Evolutionary conservation across 169 alveolate genomes (phyloP).

Genomic region (Plasmodium vinckei): DNA sequence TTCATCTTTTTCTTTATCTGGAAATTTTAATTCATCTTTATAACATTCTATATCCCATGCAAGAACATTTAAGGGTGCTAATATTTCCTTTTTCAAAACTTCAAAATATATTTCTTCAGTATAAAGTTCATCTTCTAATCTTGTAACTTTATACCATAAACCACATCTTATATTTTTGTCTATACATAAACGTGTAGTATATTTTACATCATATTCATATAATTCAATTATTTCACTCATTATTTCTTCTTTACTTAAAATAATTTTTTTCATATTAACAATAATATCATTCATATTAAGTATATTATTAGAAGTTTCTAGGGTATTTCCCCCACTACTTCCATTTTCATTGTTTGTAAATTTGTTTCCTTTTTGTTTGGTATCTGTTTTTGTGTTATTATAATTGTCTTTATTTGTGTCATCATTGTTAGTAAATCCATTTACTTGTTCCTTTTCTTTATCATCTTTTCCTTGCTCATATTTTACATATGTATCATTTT

Average conservation of each 20-base stretch:
- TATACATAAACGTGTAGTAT: slow-evolving; percentile 94
- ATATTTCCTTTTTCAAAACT: slow-evolving; percentile 81
- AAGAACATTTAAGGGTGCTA: slow-evolving; percentile 92
- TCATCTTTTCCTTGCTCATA: slow-evolving; percentile 34
- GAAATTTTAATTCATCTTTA: slow-evolving; percentile 98
- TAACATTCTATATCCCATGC: slow-evolving; percentile 99
- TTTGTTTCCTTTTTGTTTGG: neutral
- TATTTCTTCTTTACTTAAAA: slow-evolving; percentile 81
- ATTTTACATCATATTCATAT: slow-evolving; percentile 96
- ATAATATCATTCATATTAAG: slow-evolving; percentile 57
- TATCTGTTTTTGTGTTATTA: neutral
- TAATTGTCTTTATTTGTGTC: neutral
- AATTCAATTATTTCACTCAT: slow-evolving; percentile 91
- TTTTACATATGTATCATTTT: slow-evolving; percentile 39
- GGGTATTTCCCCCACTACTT: neutral
- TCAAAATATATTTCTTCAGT: slow-evolving; percentile 68
- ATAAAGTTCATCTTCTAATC: slow-evolving; percentile 79
- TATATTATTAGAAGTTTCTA: slow-evolving; percentile 12
- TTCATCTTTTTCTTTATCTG: slow-evolving; percentile 94
- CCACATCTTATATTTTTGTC: slow-evolving; percentile 96
- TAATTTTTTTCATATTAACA: slow-evolving; percentile 75
- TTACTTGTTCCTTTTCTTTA: neutral
- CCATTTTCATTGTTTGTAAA: slow-evolving; percentile 5
- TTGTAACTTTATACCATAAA: slow-evolving; percentile 94
- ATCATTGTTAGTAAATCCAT: neutral